These are phyloP conservation scores for Aspergillaceae sp. DNA, from an alignment of 2,329 filamentous ascomycete species.

Conservation along the genomic window DNA sequence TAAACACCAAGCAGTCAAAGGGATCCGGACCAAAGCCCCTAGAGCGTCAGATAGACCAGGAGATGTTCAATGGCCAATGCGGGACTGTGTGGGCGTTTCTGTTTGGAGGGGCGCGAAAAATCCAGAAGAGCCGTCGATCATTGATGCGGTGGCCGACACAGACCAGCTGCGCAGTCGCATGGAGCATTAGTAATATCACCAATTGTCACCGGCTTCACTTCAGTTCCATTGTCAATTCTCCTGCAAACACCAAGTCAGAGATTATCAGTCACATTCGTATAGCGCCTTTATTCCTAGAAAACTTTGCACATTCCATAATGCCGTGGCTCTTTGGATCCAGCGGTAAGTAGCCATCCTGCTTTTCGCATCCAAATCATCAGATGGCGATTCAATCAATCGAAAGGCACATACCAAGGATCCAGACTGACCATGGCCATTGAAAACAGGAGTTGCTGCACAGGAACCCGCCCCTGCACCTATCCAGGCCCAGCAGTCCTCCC, in stretches of 20 bases:
- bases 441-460: conserved; percentile 6
- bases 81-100: not conserved
- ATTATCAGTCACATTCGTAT: too few species aligned
- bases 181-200: conserved; percentile 13
- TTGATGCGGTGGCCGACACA: conserved; percentile 11
- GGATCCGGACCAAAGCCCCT: not conserved
- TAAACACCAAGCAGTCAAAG: conserved; percentile 2
- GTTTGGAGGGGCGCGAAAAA: not conserved
- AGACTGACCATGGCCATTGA: not conserved
- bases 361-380: conserved; percentile 2
- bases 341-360: conserved; percentile 14
- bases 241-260: too few species aligned
- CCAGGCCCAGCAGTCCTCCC: conserved; percentile 12
- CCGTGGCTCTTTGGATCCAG: conserved; percentile 30
- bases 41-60: not conserved
- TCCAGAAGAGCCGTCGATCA: conserved; percentile 8
- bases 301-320: conserved; percentile 13
- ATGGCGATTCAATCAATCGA: not conserved
- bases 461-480: conserved; percentile 11
- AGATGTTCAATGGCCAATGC: not conserved
- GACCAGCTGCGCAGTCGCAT: conserved; percentile 14
- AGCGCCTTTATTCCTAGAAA: too few species aligned
- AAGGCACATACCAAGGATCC: not conserved
- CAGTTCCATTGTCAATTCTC: too few species aligned
- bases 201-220: too few species aligned